Evolutionary conservation across 331 rosid species (phyloP), one percentile per base, ranked within the genome.

Genomic region (Acacia concinna): DNA sequence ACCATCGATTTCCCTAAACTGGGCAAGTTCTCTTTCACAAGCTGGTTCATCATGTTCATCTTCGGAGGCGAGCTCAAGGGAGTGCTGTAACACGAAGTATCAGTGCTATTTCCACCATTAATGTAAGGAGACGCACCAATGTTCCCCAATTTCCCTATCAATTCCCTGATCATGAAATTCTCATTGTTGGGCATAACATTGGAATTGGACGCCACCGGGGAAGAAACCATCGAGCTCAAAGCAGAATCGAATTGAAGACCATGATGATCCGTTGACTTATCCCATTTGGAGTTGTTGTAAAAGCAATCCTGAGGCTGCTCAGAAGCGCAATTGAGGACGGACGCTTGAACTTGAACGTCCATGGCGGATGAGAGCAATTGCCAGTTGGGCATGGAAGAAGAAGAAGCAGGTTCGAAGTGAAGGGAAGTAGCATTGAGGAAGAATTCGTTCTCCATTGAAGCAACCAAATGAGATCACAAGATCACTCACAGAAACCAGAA

Each of bases 1-100:
- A 84, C 78, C 84, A 85, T 56, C 47, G 90, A 41, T 25, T 83
- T 90, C 47, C 82, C 87, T 80, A 86, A 73, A 82, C 62, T 76
- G 68, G 83, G 73, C 5, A 75, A 68, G 41, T 79, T 82, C 57
- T 85, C 88, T 47, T 77, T 82, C 65, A 82, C 65, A 59, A 81
- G 38, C 9, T 71, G 76, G 14, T 76, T 86, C 76, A 79, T 17
- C 67, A 81, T 68, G 84, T 64, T 86, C 2, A 72, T 64, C 74
- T 92, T 92, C 0, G 93, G 97, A 31, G 96, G 94, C 3, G 97
- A 93, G 74, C 77, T 90, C 88, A 89, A 20, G 43, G 97, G 94
- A 43, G 97, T 93, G 71, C 75, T 85, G 43, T 93, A 89, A 65
- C 90, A 84, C 2, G 95, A 90, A 59, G 83, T 83, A 56, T 81